A percentile compares a stretch with the other conserved stretches of the same genome.
Conservation (phyloP, 495 filamentous ascomycete genomes). For the Cudoniella acicularis region DNA sequence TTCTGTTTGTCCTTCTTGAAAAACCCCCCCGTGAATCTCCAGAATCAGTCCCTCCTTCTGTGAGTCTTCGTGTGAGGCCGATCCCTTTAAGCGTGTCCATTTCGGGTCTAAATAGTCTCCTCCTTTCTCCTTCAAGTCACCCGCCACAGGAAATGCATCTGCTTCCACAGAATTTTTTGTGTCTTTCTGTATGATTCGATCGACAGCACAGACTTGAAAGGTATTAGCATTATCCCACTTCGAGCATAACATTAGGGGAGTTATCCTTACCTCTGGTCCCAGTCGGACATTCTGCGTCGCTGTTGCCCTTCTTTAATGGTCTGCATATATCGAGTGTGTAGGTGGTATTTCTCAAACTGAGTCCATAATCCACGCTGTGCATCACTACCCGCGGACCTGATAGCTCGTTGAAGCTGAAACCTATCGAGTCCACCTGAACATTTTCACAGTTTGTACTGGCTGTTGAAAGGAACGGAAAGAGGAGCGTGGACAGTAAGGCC, state of each 20-base stretch:
- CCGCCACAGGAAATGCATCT: conserved; percentile 68
- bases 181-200: conserved; percentile 41
- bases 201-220: conserved; percentile 72
- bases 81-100: conserved; percentile 56
- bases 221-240: neutral
- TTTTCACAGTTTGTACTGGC: conserved; percentile 59
- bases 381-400: conserved; percentile 74
- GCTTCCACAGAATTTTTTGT: conserved; percentile 41
- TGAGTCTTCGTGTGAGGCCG: conserved; percentile 52
- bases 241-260: neutral
- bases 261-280: conserved; percentile 55
- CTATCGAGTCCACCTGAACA: conserved; percentile 50
- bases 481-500: conserved; percentile 35
- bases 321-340: conserved; percentile 87
- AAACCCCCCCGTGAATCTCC: conserved; percentile 67
- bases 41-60: conserved; percentile 66
- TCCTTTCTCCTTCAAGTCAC: conserved; percentile 51
- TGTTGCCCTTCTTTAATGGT: conserved; percentile 52
- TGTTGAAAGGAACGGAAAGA: conserved; percentile 46
- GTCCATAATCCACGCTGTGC: conserved; percentile 44
- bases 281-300: conserved; percentile 54
- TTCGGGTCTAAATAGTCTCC: conserved; percentile 57
- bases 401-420: conserved; percentile 63
- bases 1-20: conserved; percentile 44
- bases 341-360: conserved; percentile 60